A percentile compares a stretch with the other conserved stretches of the same genome.
Evolutionary conservation across 1,284 basidiomycete species (phyloP).

Genomic region (Ustilago bromivora): DNA sequence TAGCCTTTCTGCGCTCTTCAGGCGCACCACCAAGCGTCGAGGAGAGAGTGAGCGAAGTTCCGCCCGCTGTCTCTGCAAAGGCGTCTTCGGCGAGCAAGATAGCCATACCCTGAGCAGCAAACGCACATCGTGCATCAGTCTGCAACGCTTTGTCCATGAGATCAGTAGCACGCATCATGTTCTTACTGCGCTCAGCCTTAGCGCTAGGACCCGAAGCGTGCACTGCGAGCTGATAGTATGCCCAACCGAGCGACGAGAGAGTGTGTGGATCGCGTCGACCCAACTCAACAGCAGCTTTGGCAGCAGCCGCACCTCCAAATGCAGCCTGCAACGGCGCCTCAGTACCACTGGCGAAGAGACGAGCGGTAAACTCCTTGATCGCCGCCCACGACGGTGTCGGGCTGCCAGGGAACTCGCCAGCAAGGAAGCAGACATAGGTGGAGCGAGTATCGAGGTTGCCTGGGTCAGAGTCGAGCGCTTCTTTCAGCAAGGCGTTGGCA

Average conservation of each 20-base stretch:
- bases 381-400: constrained; percentile 60
- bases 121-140: constrained; percentile 58
- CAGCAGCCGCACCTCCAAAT: constrained; percentile 57
- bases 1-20: constrained; percentile 52
- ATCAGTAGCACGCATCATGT: constrained; percentile 65
- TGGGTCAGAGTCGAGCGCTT: constrained; percentile 64
- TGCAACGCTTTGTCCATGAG: constrained; percentile 67
- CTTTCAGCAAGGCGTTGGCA: constrained; percentile 59
- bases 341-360: constrained; percentile 58
- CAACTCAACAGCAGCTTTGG: constrained; percentile 54
- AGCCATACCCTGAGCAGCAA: constrained; percentile 68
- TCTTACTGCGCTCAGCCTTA: constrained; percentile 59
- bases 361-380: constrained; percentile 66
- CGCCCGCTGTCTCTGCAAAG: constrained; percentile 53
- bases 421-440: constrained; percentile 66
- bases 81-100: constrained; percentile 66
- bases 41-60: constrained; percentile 35
- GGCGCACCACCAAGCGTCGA: constrained; percentile 33
- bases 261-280: constrained; percentile 63
- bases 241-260: constrained; percentile 65
- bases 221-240: constrained; percentile 67
- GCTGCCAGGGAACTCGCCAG: constrained; percentile 63
- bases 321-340: constrained; percentile 40
- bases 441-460: constrained; percentile 64
- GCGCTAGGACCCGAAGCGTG: constrained; percentile 54